phyloP scores from a whole-genome alignment of 2,329 filamentous ascomycete genomes.

The Scytalidium lignicola region DNA sequence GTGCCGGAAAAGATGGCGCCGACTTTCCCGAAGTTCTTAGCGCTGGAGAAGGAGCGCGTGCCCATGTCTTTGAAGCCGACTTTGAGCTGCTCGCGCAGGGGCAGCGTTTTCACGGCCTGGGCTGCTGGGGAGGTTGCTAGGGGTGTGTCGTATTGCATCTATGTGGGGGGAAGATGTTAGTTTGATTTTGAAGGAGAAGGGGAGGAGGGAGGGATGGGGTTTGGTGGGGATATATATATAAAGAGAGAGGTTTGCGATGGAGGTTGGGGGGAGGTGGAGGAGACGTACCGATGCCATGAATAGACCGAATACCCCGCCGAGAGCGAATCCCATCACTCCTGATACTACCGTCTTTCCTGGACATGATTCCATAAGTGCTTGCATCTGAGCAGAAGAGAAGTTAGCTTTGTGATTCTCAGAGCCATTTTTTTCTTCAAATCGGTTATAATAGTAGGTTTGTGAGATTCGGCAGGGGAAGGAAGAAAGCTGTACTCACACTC shows the following conservation, averaged over 20 bases:
- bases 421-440: no score
- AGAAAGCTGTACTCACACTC: slow-evolving; percentile 17
- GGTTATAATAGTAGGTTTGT: no score
- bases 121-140: slow-evolving; percentile 43
- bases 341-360: slow-evolving; percentile 83
- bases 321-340: slow-evolving; percentile 87
- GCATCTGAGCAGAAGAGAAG: slow-evolving; percentile 21
- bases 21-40: slow-evolving; percentile 93
- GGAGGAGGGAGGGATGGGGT: no score
- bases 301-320: slow-evolving; percentile 89
- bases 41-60: slow-evolving; percentile 70
- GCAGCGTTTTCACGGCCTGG: slow-evolving; percentile 54
- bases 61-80: slow-evolving; percentile 95
- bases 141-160: slow-evolving; percentile 99
- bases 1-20: slow-evolving; percentile 88
- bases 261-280: slow-evolving; percentile 3
- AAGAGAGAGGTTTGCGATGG: slow-evolving; percentile 2
- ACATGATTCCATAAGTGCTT: slow-evolving; percentile 75
- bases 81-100: slow-evolving; percentile 76
- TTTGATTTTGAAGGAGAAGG: background rate
- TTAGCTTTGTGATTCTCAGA: no score
- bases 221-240: background rate
- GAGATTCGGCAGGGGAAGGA: no score
- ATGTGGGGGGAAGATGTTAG: slow-evolving; percentile 1
- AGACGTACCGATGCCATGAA: slow-evolving; percentile 91